Base-by-base conservation (phyloP, 192 early-diverging fungal species). In the Podila epicladia region DNA sequence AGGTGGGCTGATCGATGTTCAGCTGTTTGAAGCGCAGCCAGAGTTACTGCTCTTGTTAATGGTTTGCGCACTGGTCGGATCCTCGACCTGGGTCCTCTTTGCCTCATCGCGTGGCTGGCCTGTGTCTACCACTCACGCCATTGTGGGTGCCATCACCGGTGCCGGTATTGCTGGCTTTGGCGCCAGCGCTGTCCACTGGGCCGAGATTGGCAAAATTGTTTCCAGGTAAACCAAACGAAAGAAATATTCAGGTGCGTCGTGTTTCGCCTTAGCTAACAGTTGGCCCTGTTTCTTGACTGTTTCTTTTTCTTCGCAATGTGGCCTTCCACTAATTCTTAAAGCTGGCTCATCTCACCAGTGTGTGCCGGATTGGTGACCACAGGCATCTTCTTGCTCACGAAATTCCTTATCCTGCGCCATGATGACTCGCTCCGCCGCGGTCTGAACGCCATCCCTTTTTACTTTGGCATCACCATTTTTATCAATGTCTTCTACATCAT, bases 71-170 rank as follows among this genome's bases (percentile, higher is more conserved):
- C 73, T 96, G n/a, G 71, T 91, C 61, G 94, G 90, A 55, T 93
- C 94, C 22, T 90, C 94, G 15, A 65, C 73, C 9, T 96, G 94
- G 94, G 92, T 96, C 26, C 74, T 95, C 19, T 80, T 87, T 69
- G 92, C 94, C 9, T 89, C 92, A 41, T 87, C 83, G 45, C 70
- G 77, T 15, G 95, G 94, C 6, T 84, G 85, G 72, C 94, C 95
- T 5, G 94, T 96, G 15, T 92, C 90, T 55, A 94, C 94, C n/a
- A 95, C 95, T 15, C 94, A 96, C 76, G 89, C 91, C 49, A 93
- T 96, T 75, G 92, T 96, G 48, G 95, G 94, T 68, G 94, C 91
- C 15, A 85, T 96, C 58, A 83, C 88, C 53, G 94, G 94, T 74
- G 83, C 92, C 31, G 94, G 94, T 62, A 88, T 95, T 67, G 85